Evolutionary conservation across 495 filamentous ascomycete species (phyloP).

Genomic region (Parmelia sp.): DNA sequence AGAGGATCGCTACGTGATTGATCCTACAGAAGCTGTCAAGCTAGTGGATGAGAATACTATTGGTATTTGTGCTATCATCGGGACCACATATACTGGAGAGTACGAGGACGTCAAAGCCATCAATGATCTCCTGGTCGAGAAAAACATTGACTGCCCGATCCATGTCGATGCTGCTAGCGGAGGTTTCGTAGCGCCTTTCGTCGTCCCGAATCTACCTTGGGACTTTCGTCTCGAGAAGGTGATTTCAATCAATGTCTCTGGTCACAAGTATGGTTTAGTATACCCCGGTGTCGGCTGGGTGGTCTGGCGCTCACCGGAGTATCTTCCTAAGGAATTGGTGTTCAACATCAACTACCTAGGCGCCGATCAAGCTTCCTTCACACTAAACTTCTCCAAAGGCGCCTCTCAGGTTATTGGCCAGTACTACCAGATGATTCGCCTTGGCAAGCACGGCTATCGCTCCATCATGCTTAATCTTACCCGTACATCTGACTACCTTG

Average conservation of each 20-base stretch:
- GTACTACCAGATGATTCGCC: conserved; percentile 90
- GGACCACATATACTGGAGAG: conserved; percentile 91
- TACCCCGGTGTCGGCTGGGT: conserved; percentile 94
- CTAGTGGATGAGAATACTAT: conserved; percentile 95
- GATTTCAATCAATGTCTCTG: conserved; percentile 85
- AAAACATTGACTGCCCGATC: conserved; percentile 68
- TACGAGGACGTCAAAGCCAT: conserved; percentile 89
- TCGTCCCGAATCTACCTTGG: conserved; percentile 73
- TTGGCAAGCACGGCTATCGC: conserved; percentile 82
- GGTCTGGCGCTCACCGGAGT: conserved; percentile 78
- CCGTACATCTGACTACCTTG: conserved; percentile 74
- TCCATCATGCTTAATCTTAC: conserved; percentile 85
- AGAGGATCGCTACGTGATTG: conserved; percentile 73
- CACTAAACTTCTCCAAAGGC: conserved; percentile 93
- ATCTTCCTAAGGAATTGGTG: conserved; percentile 79
- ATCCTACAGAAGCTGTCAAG: conserved; percentile 72
- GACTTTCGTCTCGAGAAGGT: conserved; percentile 84
- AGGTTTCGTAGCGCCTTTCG: conserved; percentile 86
- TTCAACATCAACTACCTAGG: conserved; percentile 98
- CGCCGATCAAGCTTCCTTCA: conserved; percentile 91
- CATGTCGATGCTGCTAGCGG: conserved; percentile 88
- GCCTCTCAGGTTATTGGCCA: conserved; percentile 89
- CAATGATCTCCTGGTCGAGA: conserved; percentile 71
- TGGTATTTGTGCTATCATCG: conserved; percentile 83
- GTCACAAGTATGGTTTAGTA: conserved; percentile 74